Conservation (phyloP, 768 basidiomycete genomes). For the Russula lepida region DNA sequence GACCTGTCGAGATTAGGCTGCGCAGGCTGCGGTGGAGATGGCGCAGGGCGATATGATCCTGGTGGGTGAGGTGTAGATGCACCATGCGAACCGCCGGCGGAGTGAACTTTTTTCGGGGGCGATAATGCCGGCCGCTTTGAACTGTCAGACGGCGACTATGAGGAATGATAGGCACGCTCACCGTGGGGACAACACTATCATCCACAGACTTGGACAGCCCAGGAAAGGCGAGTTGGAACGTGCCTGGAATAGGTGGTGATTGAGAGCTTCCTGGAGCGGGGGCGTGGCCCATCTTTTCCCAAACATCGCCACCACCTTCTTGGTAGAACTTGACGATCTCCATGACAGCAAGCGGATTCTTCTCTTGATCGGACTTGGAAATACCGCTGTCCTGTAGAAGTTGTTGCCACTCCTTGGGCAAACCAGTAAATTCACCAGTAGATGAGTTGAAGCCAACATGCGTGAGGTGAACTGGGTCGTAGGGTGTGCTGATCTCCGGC, state of each 20-base stretch:
- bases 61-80: conserved; percentile 31
- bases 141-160: conserved; percentile 8
- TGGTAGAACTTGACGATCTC: conserved; percentile 99
- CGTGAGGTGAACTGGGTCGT: conserved; percentile 97
- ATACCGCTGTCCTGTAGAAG: conserved; percentile 93
- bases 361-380: conserved; percentile 89
- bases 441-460: conserved; percentile 99
- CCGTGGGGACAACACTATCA: conserved; percentile 48
- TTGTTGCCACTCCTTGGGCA: conserved; percentile 99
- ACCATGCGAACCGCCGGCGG: neutral
- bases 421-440: conserved; percentile 95
- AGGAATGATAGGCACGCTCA: conserved; percentile 29
- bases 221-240: conserved; percentile 3
- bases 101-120: conserved; percentile 33
- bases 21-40: conserved; percentile 57
- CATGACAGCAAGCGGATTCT: conserved; percentile 96
- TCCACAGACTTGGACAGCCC: conserved; percentile 34
- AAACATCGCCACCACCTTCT: conserved; percentile 70
- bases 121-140: conserved; percentile 34
- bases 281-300: conserved; percentile 69
- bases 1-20: conserved; percentile 78
- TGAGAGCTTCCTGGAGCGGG: conserved; percentile 23
- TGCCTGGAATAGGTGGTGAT: conserved; percentile 14
- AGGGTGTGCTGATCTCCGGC: conserved; percentile 92
- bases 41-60: conserved; percentile 64